These are phyloP conservation scores for Triglochin maritima DNA, from an alignment of 106 monocot species.

Conservation along the genomic window DNA sequence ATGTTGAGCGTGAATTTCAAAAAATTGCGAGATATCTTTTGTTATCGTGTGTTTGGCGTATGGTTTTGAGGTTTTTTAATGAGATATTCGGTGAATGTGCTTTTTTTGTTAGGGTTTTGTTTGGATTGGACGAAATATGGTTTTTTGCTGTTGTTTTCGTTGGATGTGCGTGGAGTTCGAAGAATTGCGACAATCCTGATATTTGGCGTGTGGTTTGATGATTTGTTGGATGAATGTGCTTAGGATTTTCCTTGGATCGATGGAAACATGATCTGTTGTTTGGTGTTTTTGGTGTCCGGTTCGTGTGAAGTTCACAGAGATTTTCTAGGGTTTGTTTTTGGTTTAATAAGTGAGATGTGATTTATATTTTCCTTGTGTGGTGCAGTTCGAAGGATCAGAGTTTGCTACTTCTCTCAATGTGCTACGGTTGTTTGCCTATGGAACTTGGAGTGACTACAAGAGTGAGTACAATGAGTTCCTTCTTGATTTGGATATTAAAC, in stretches of 20 bases:
- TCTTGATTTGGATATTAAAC: background rate
- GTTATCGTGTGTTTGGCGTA: no score
- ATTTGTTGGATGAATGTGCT: background rate
- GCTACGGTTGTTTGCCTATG: conserved; percentile 88
- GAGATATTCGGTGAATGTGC: no score
- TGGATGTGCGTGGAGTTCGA: no score
- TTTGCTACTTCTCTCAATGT: conserved; percentile 43
- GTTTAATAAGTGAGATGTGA: background rate
- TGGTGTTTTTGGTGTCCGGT: background rate
- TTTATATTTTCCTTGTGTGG: conserved; percentile 1
- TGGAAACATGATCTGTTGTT: background rate
- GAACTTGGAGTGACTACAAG: conserved; percentile 89
- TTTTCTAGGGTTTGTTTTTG: background rate
- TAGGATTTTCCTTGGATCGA: background rate
- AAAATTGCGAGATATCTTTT: no score
- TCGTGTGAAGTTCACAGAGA: no score
- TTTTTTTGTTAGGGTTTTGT: no score
- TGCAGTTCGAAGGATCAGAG: conserved; percentile 72
- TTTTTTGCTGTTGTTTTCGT: no score
- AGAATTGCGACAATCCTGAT: background rate
- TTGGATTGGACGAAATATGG: no score
- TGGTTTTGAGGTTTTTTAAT: no score
- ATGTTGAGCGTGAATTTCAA: no score
- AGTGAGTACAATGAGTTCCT: conserved; percentile 31
- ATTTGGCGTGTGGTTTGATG: conserved; percentile 1